A percentile compares a stretch with the other conserved stretches of the same genome.
phyloP scores from a whole-genome alignment of 2,329 filamentous ascomycete species.

The Colletotrichum chrysophilum region DNA sequence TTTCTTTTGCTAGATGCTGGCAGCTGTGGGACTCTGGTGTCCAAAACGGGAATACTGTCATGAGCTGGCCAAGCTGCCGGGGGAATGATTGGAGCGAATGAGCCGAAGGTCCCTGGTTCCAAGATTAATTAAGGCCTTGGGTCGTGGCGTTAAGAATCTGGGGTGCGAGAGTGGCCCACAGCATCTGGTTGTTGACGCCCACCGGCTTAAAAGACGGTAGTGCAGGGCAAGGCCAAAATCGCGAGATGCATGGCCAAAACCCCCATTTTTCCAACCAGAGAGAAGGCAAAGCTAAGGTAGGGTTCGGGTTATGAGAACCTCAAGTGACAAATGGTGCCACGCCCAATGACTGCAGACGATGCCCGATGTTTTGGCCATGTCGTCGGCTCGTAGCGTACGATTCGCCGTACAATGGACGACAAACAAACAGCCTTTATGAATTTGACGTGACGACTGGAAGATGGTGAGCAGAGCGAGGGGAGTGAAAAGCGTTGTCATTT shows the following conservation, averaged over 20 bases:
- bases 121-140: conserved; percentile 12
- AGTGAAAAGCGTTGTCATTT: neutral
- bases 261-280: neutral
- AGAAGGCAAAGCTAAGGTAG: neutral
- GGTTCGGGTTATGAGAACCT: neutral
- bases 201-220: neutral
- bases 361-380: neutral
- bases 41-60: neutral
- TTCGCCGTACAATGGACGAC: neutral
- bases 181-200: neutral
- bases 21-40: neutral
- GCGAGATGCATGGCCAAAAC: neutral
- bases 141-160: conserved; percentile 17
- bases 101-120: neutral
- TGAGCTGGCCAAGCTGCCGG: neutral
- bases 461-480: neutral
- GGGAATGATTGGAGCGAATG: conserved; percentile 3
- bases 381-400: neutral
- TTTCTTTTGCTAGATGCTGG: neutral
- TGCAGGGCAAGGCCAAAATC: neutral
- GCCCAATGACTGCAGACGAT: neutral
- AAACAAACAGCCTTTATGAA: neutral
- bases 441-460: neutral
- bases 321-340: neutral
- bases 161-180: conserved; percentile 5